These are phyloP conservation scores for Westerdykella sp. DNA, from an alignment of 2,329 filamentous ascomycete species.

Conservation along the genomic window DNA sequence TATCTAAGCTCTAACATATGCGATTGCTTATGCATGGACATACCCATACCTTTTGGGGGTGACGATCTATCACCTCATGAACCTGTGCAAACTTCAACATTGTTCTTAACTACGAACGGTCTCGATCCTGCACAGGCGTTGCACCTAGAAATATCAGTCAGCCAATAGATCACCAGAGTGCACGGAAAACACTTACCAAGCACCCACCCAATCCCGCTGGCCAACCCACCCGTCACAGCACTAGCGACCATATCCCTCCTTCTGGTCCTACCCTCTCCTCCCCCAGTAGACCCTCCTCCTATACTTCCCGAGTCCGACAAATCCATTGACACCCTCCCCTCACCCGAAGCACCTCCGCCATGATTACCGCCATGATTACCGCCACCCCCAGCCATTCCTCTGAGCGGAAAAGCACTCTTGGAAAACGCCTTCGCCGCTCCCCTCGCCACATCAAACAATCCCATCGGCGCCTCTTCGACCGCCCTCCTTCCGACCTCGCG, in stretches of 20 bases:
- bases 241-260: slow-evolving; percentile 68
- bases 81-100: too few relatives aligned
- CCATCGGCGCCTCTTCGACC: slow-evolving; percentile 47
- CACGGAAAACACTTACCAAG: slow-evolving; percentile 41
- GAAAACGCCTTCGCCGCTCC: slow-evolving; percentile 46
- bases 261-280: slow-evolving; percentile 44
- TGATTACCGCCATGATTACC: slow-evolving; percentile 3
- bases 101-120: slow-evolving; percentile 1
- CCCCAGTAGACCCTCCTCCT: slow-evolving; percentile 3
- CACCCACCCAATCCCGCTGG: slow-evolving; percentile 60
- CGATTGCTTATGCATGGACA: too few relatives aligned
- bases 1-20: too few relatives aligned
- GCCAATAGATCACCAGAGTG: neutral
- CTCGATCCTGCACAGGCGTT: slow-evolving; percentile 20
- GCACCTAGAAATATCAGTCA: slow-evolving; percentile 16
- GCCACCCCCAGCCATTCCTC: slow-evolving; percentile 12
- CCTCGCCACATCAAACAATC: slow-evolving; percentile 48
- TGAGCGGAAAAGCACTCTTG: slow-evolving; percentile 43
- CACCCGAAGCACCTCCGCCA: slow-evolving; percentile 6
- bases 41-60: too few relatives aligned
- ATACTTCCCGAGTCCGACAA: slow-evolving; percentile 36
- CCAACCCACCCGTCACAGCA: slow-evolving; percentile 57
- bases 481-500: slow-evolving; percentile 39
- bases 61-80: too few relatives aligned
- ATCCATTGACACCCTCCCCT: slow-evolving; percentile 21